Evolutionary conservation across 1,139 yeast species (phyloP).

Genomic region (Suhomyces wounanorum): DNA sequence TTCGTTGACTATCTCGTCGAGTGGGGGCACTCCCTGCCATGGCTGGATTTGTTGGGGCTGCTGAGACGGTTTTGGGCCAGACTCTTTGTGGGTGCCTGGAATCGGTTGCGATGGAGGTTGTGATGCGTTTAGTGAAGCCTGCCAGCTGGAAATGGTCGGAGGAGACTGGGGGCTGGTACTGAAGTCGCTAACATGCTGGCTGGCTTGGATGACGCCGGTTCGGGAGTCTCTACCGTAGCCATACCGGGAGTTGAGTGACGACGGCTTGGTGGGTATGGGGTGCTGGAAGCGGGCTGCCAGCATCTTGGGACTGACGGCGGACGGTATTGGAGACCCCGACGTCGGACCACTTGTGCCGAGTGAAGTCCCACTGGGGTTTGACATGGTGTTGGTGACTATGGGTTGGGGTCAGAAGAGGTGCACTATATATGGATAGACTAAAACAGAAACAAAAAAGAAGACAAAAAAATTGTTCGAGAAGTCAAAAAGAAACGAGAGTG

Average conservation of each 20-base stretch:
- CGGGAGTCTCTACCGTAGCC: not conserved
- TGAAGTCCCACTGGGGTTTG: conserved; percentile 2
- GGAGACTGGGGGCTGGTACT: not conserved
- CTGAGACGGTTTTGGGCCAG: not conserved
- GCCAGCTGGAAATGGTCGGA: not conserved
- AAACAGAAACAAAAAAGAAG: conserved; percentile 13
- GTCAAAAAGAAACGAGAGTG: conserved; percentile 13
- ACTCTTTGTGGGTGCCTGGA: not conserved
- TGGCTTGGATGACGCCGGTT: not conserved
- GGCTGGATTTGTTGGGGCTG: not conserved
- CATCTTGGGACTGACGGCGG: not conserved
- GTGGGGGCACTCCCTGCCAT: conserved; percentile 12
- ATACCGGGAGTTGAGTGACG: conserved; percentile 11
- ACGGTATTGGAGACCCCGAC: not conserved
- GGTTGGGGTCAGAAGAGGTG: conserved; percentile 1
- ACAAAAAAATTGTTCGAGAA: conserved; percentile 13
- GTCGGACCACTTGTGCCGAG: not conserved
- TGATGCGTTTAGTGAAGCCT: not conserved
- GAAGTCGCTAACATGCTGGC: not conserved
- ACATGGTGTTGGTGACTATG: conserved; percentile 4
- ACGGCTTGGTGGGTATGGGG: conserved; percentile 21
- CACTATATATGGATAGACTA: conserved; percentile 4
- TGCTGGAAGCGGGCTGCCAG: conserved; percentile 6
- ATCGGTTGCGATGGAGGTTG: not conserved
- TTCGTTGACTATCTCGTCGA: conserved; percentile 26